These are phyloP conservation scores for Pichia insulana DNA, from an alignment of 805 yeast species.

Conservation along the genomic window DNA sequence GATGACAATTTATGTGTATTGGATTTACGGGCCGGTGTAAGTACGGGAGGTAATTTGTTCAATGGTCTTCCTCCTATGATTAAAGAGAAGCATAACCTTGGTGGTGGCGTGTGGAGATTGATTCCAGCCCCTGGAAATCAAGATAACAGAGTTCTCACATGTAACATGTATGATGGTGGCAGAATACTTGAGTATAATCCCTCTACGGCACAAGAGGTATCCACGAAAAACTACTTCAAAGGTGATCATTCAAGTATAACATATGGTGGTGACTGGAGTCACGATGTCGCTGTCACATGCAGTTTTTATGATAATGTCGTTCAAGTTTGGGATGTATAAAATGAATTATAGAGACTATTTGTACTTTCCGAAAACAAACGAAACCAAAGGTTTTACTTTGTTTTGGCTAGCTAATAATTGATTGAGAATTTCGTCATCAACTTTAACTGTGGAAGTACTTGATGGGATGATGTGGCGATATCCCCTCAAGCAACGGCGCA, in stretches of 20 bases:
- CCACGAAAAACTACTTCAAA: constrained; percentile 39
- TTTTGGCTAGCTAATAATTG: constrained; percentile 20
- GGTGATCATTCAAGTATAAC: constrained; percentile 85
- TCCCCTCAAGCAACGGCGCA: constrained; percentile 50
- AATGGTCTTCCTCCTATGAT: constrained; percentile 45
- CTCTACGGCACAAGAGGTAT: constrained; percentile 16
- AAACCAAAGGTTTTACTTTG: constrained; percentile 22
- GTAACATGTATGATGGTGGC: constrained; percentile 97
- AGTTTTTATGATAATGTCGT: constrained; percentile 84
- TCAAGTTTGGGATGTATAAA: constrained; percentile 52
- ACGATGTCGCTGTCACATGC: constrained; percentile 58
- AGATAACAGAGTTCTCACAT: constrained; percentile 51
- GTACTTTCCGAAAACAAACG: constrained; percentile 34
- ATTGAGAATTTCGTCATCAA: constrained; percentile 29
- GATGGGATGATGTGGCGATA: constrained; percentile 57
- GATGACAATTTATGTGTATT: constrained; percentile 69
- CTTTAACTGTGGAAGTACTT: constrained; percentile 7
- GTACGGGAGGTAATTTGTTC: constrained; percentile 16
- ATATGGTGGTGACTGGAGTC: constrained; percentile 90
- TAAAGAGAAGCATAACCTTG: constrained; percentile 41
- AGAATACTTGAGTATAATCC: constrained; percentile 42
- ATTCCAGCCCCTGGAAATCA: constrained; percentile 45
- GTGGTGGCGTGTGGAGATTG: constrained; percentile 96
- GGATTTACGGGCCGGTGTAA: constrained; percentile 49
- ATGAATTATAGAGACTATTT: background rate